Conservation (phyloP, 306 rosid species). For the Trichosanthes cucumerina region DNA sequence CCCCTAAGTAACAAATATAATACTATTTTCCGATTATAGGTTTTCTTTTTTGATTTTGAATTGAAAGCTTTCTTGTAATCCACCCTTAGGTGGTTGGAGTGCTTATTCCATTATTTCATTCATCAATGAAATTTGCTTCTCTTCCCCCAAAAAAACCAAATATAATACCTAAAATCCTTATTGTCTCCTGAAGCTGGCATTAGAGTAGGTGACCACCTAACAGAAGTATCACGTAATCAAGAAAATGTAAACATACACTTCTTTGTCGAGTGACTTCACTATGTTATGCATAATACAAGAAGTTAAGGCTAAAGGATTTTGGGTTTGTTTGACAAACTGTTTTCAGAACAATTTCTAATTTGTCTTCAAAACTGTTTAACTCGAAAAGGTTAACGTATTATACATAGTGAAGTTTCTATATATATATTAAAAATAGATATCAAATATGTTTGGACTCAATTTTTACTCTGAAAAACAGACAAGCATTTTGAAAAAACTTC, state of each 20-base stretch:
- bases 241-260: background rate
- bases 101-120: too few relatives aligned
- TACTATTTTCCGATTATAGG: too few relatives aligned
- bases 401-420: background rate
- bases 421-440: background rate
- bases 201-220: background rate
- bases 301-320: background rate
- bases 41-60: too few relatives aligned
- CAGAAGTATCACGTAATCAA: background rate
- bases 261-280: background rate
- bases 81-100: too few relatives aligned
- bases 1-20: background rate
- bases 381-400: background rate
- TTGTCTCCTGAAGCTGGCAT: background rate
- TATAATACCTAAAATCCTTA: background rate
- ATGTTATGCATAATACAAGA: background rate
- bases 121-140: too few relatives aligned
- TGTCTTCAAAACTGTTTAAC: background rate
- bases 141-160: too few relatives aligned
- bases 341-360: background rate
- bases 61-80: too few relatives aligned
- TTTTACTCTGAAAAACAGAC: background rate
- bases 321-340: background rate
- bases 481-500: background rate
- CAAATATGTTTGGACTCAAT: background rate